These are phyloP conservation scores for Halteria grandinella DNA, from an alignment of 73 alveolate genomes.

Conservation along the genomic window DNA sequence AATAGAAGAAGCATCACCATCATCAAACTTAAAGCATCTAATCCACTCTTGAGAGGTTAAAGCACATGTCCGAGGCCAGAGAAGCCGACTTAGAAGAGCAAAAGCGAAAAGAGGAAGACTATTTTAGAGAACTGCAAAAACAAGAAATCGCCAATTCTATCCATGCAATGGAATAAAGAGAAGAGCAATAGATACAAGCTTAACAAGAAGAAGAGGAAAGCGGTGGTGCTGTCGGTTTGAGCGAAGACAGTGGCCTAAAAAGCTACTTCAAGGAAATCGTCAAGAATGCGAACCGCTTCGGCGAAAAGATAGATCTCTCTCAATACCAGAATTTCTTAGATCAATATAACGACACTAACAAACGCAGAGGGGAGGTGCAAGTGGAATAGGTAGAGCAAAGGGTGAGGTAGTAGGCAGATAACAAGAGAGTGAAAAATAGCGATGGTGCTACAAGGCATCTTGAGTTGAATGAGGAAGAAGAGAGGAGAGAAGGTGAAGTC, in stretches of 20 bases:
- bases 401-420: no score
- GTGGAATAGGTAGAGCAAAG: slow-evolving; percentile 18
- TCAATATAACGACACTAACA: slow-evolving; percentile 2
- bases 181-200: not conserved
- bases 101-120: slow-evolving; percentile 4
- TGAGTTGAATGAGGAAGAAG: slow-evolving; percentile 9
- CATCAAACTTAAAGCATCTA: not conserved
- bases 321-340: not conserved
- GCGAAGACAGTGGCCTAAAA: slow-evolving; percentile 29
- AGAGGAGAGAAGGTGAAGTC: slow-evolving; percentile 27
- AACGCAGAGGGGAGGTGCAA: slow-evolving; percentile 2
- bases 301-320: slow-evolving; percentile 42
- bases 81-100: slow-evolving; percentile 32
- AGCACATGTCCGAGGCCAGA: slow-evolving; percentile 40
- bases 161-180: no score
- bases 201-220: slow-evolving; percentile 32
- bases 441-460: no score
- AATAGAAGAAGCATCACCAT: not conserved
- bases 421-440: no score
- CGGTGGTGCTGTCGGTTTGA: not conserved
- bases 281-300: slow-evolving; percentile 40
- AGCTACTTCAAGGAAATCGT: slow-evolving; percentile 51
- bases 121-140: no score
- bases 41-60: slow-evolving; percentile 20
- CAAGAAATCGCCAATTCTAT: no score